A percentile compares a stretch with the other conserved stretches of the same genome.
Evolutionary conservation across 129 eudicot species (phyloP).

Genomic region (Sambucus nigra): DNA sequence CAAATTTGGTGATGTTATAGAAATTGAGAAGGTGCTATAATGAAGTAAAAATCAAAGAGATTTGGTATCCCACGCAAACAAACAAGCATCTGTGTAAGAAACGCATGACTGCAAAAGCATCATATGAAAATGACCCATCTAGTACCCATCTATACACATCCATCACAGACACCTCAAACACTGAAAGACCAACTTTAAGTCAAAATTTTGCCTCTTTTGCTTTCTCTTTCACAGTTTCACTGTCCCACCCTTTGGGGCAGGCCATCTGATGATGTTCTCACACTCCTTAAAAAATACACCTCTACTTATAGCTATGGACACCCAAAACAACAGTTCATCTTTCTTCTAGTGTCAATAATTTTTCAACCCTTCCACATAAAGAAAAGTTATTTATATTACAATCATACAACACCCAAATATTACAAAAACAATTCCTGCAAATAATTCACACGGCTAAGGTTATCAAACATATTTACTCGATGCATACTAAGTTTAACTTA

Average conservation of each 20-base stretch:
- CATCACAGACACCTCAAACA: background rate
- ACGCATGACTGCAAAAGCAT: conserved; percentile 13
- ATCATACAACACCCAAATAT: background rate
- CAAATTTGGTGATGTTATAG: too few relatives aligned
- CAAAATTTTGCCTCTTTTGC: conserved; percentile 17
- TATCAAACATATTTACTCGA: conserved; percentile 25
- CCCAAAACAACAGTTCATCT: background rate
- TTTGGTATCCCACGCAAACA: too few relatives aligned
- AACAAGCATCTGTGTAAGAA: too few relatives aligned
- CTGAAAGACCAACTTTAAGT: conserved; percentile 34
- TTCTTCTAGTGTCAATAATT: too few relatives aligned
- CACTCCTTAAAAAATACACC: background rate
- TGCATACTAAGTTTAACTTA: background rate
- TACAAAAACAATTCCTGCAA: background rate
- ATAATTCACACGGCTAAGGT: background rate
- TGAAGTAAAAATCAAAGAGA: too few relatives aligned
- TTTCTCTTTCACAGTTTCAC: conserved; percentile 5
- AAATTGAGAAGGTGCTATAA: too few relatives aligned
- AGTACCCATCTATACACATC: background rate
- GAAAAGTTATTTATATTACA: background rate
- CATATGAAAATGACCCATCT: conserved; percentile 7
- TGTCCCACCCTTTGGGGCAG: conserved; percentile 23
- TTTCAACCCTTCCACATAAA: too few relatives aligned
- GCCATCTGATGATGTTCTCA: conserved; percentile 1
- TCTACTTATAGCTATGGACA: background rate